Base-by-base conservation (phyloP, 257 asterid genomes). In the Handroanthus guayacan region DNA sequence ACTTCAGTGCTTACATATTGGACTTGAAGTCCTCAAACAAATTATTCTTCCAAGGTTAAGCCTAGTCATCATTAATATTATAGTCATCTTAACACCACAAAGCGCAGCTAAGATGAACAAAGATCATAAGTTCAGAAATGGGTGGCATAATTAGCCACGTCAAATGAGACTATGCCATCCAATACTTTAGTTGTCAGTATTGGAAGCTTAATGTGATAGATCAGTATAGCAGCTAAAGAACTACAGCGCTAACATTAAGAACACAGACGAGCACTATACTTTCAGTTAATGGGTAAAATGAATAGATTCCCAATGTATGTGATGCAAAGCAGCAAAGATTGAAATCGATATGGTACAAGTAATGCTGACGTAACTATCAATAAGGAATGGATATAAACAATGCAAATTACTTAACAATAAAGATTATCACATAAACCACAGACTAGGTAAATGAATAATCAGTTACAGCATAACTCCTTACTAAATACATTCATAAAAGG, bases 401-500 rank as follows among this genome's bases (percentile, higher is more conserved):
- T 6, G 7, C 45, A 41, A 8, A 41, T 41, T 41, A 41, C 8
- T 41, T 41, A 41, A 41, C 1, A 41, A 41, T 41, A 41, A 41
- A 41, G 7, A 41, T 41, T 5, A 41, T 2, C 45, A 41, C 45
- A 3, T 41, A 41, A 41, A 41, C 45, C 1, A 8, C 45, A 41
- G 45, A 41, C 45, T 41, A 41, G 45, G 31, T 25, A 41, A 41
- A 41, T 8, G 8, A 41, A 41, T 41, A 41, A 41, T 41, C 45
- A 41, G 45, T 41, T 2, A 5, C 45, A 41, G 45, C 45, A 41
- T 8, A 41, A 41, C 45, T 8, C 1, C 45, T 41, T 41, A 0
- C 45, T 41, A 37, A 63, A 51, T 4, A 45, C 70, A 79, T 55
- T 36, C 37, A 56, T 60, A 75, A 38, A 62, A 75, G 51, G 54